Percentiles rank a stretch among this genome's conserved stretches.
phyloP scores from a whole-genome alignment of 768 basidiomycete genomes.

The Gyrodon lividus region DNA sequence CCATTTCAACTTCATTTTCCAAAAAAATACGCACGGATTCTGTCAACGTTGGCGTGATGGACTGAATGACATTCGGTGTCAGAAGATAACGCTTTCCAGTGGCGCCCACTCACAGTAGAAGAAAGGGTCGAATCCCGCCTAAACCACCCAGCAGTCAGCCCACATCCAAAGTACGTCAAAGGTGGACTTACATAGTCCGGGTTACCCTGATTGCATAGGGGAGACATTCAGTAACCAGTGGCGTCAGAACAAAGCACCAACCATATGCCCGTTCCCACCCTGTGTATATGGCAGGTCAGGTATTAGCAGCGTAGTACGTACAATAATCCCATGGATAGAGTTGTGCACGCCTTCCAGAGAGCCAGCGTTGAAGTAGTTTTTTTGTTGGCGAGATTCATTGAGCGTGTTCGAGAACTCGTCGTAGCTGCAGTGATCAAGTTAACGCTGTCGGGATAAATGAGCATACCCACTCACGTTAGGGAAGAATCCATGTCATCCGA shows the following conservation, averaged over 20 bases:
- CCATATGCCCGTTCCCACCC: conserved; percentile 30
- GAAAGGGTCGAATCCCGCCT: conserved; percentile 28
- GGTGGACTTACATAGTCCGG: conserved; percentile 22
- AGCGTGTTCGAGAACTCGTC: conserved; percentile 29
- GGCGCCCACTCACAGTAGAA: conserved; percentile 20
- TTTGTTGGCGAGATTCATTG: conserved; percentile 17
- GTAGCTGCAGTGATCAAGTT: conserved; percentile 16
- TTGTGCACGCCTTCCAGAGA: conserved; percentile 28
- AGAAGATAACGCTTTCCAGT: neutral
- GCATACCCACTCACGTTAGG: conserved; percentile 5
- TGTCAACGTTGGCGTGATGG: conserved; percentile 26
- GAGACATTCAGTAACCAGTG: neutral
- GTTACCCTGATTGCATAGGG: conserved; percentile 7
- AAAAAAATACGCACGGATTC: conserved; percentile 14
- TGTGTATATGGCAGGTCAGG: neutral
- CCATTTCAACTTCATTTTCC: too few species aligned
- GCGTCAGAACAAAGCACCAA: conserved; percentile 3
- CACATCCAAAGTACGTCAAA: neutral
- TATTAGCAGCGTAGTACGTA: conserved; percentile 4
- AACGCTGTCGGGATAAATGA: neutral
- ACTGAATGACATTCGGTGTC: conserved; percentile 8
- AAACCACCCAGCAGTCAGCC: neutral
- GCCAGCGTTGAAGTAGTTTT: conserved; percentile 8
- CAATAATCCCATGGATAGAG: conserved; percentile 16
- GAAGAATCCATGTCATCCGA: conserved; percentile 11